Percentiles rank a stretch among this genome's conserved stretches.
phyloP scores from a whole-genome alignment of 306 rosid species.

The Macrotyloma uniflorum region DNA sequence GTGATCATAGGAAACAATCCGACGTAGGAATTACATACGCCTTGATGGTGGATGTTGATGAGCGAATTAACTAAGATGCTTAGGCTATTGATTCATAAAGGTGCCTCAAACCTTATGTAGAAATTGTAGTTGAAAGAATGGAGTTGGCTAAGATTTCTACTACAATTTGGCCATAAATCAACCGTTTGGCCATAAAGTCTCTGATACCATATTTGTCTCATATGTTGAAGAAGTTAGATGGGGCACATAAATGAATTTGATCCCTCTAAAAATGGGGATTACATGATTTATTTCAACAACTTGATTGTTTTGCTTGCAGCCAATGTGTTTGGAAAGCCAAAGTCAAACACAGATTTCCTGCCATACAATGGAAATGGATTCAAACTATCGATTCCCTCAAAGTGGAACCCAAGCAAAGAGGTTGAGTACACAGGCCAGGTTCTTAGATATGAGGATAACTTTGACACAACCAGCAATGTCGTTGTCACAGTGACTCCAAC shows the following conservation, averaged over 20 bases:
- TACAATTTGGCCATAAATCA: too few relatives aligned
- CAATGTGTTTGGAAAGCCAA: slow-evolving; percentile 96
- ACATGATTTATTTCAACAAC: slow-evolving; percentile 13
- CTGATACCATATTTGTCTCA: not conserved
- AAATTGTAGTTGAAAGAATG: slow-evolving; percentile 17
- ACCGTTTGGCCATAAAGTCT: not conserved
- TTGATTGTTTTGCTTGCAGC: slow-evolving; percentile 60
- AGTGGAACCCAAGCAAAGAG: slow-evolving; percentile 98
- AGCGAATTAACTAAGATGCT: not conserved
- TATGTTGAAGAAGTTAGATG: not conserved
- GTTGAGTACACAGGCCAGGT: slow-evolving; percentile 82
- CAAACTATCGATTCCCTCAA: slow-evolving; percentile 79
- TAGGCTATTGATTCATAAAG: not conserved
- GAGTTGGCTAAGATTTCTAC: not conserved
- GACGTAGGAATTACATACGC: not conserved
- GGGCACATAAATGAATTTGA: not conserved
- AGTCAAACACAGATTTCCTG: slow-evolving; percentile 76
- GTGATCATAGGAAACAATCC: slow-evolving; percentile 13
- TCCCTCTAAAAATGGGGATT: not conserved
- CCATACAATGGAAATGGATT: slow-evolving; percentile 84
- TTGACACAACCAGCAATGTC: slow-evolving; percentile 67
- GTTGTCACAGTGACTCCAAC: slow-evolving; percentile 72
- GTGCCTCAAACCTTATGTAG: not conserved
- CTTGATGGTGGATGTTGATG: not conserved
- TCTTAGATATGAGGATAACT: slow-evolving; percentile 92